Base-by-base conservation (phyloP, 1,284 basidiomycete genomes). In the Pisolithus thermaeus region DNA sequence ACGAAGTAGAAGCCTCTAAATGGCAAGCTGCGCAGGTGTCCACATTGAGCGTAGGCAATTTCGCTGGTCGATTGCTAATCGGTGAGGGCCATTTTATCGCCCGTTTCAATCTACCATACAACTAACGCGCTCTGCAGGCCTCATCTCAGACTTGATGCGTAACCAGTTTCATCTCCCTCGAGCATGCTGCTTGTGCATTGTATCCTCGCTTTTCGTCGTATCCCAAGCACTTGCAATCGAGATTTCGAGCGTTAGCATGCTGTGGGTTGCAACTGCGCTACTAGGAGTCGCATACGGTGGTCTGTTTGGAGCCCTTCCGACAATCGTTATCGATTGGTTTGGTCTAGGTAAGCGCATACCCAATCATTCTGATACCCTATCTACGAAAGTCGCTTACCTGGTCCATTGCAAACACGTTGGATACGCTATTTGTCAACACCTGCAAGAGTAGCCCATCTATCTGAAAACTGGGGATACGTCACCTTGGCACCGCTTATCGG, bases 1-100 rank as follows among this genome's bases (percentile, higher is more conserved):
- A 92, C 59, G 79, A 81, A 18, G 66, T 76, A 0, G 74, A 77
- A 55, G 83, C 92, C 0, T 76, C 84, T 2, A 79, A 81, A 48
- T 85, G 85, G 77, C 94, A 97, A 71, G 85, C 90, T 0, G 75
- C 80, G 3, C 92, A 96, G 62, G 93, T 97, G 0, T 92, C 91
- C 0, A 77, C 81, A 3, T 80, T 97, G 56, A 92, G 89, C 57
- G 57, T 97, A 25, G 88, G 84, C 70, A 97, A 93, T 65, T 96
- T 87, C 49, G 59, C 77, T 1, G 93, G 93, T 0, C 81, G 94
- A 22, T 78, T 97, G 38, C 55, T 85, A 14, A 88, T 91, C 28
- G 92, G 91, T 81, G 48, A 39, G 7, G n/a, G 11, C 9, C 43
- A 7, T 44, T 12, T 7, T n/a, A 25, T 23, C n/a, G 39, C 40